Percentiles rank a stretch among this genome's conserved stretches.
phyloP scores from a whole-genome alignment of 805 yeast genomes.

The Tetrapisispora pingtungensis region DNA sequence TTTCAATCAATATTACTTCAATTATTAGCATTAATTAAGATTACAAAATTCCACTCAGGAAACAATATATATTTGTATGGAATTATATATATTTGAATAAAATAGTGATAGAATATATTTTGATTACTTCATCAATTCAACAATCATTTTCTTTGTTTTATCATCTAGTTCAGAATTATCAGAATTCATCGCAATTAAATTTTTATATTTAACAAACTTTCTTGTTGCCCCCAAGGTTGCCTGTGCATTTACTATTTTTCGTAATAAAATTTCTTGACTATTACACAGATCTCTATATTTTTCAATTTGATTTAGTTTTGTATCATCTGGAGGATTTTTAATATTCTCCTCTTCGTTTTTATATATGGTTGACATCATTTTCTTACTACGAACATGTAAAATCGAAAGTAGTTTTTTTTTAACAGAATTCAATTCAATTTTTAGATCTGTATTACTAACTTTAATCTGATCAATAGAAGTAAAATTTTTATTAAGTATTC shows the following conservation, averaged over 20 bases:
- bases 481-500: background rate
- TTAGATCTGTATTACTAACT: background rate
- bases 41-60: too few relatives aligned
- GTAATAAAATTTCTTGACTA: slow-evolving; percentile 34
- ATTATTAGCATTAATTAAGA: too few relatives aligned
- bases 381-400: slow-evolving; percentile 23
- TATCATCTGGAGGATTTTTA: slow-evolving; percentile 7
- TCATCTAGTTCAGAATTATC: slow-evolving; percentile 78
- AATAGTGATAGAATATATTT: too few relatives aligned
- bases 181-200: slow-evolving; percentile 49
- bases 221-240: slow-evolving; percentile 35
- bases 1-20: too few relatives aligned
- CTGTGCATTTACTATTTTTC: slow-evolving; percentile 44
- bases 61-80: too few relatives aligned
- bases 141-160: slow-evolving; percentile 39
- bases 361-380: slow-evolving; percentile 42
- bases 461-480: background rate
- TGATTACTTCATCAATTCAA: slow-evolving; percentile 7
- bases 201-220: slow-evolving; percentile 70
- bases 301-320: slow-evolving; percentile 6
- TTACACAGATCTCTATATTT: slow-evolving; percentile 45
- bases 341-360: slow-evolving; percentile 40
- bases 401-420: slow-evolving; percentile 20
- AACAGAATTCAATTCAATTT: slow-evolving; percentile 20
- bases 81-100: too few relatives aligned